Base-by-base conservation (phyloP, 2,329 filamentous ascomycete species). In the Anthostomella pinea region DNA sequence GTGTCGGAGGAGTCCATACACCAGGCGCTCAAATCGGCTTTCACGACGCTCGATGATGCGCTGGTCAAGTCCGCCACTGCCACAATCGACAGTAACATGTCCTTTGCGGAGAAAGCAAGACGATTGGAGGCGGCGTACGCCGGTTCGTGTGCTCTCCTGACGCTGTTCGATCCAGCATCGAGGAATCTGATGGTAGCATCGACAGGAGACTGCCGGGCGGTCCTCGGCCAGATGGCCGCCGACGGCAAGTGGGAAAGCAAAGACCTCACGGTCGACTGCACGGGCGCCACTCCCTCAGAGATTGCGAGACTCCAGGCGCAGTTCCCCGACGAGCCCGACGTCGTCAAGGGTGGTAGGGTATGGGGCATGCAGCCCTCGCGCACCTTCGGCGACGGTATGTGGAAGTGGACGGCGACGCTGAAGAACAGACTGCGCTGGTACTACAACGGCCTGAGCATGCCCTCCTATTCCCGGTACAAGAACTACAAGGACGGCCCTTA, bases 371-470 rank as follows among this genome's bases (percentile, higher is more conserved):
- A 66, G 24, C 70, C 84, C 1, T 79, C 81, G 1, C 70, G 83
- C 5, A 81, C 79, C 0, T 86, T 87, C 53, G 83, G 83, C 11
- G 82, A 87, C 53, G 69, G 73, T 33, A 69, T 75, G 39, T 85
- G 79, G 78, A 87, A 87, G 56, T 85, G 80, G 78, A 56, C 73
- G 4, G 53, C 70, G 10, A 65, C 71, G 3, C 58, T 76, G 5
- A 65, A 73, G 39, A 54, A 62, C 21, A 56, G 65, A 3, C 60
- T 70, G 13, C 64, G 68, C 44, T 52, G 57, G 38, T 66, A 67
- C 33, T 79, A 68, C 59, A 75, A 66, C 53, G 75, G 72, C 17
- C 47, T 58, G 10, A 29, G 45, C 16, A 28, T 58, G 29, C 57
- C 57, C 17, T 68, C 69, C 2, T 49, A 49, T 1, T 67, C 67